Evolutionary conservation across 108 stramenopile genomes (phyloP).

Genomic region (Nitzschia inconspicua): DNA sequence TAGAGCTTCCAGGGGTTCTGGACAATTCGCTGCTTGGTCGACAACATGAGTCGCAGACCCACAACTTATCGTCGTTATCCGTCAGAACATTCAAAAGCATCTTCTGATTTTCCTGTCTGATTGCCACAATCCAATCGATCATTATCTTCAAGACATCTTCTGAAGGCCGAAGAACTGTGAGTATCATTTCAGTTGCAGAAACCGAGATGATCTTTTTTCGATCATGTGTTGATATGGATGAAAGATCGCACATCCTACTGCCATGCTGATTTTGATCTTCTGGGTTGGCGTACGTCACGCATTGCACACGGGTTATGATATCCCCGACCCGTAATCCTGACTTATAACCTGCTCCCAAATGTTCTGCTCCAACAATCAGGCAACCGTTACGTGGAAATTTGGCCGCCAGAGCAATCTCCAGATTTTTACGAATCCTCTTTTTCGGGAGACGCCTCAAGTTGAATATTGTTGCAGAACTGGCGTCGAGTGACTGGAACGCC

Average conservation of each 20-base stretch:
- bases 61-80: conserved; percentile 1
- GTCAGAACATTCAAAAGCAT: background rate
- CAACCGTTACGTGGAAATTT: background rate
- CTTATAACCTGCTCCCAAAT: conserved; percentile 1
- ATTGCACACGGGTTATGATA: conserved; percentile 22
- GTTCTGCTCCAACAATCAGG: background rate
- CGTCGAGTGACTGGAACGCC: background rate
- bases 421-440: too few relatives aligned
- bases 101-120: conserved; percentile 7
- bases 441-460: conserved; percentile 4
- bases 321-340: conserved; percentile 24
- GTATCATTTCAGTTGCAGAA: conserved; percentile 5
- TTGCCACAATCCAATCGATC: conserved; percentile 2
- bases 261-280: background rate
- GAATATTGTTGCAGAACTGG: conserved; percentile 5
- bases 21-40: background rate
- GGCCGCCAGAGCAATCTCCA: background rate
- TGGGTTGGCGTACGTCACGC: background rate
- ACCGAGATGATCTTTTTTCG: conserved; percentile 5
- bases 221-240: background rate
- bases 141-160: conserved; percentile 12
- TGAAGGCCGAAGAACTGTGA: conserved; percentile 18
- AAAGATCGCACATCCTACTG: background rate
- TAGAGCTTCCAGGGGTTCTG: background rate
- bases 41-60: conserved; percentile 13